Evolutionary conservation across 192 early-diverging fungal genomes (phyloP), one percentile per base, ranked within the genome.

Genomic region (Backusella psychrophila): DNA sequence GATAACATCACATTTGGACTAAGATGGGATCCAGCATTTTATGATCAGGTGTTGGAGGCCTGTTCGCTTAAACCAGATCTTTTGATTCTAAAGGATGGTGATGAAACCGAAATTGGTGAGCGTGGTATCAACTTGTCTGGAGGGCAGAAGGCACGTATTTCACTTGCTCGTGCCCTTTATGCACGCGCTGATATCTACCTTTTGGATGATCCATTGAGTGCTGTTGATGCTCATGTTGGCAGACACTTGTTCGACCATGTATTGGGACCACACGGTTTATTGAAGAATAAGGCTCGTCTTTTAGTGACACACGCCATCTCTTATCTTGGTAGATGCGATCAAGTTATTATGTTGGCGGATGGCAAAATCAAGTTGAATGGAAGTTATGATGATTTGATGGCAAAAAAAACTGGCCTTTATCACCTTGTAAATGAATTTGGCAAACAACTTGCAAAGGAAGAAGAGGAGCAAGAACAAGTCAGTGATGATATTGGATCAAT

Each of bases 1-100:
- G 95, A 98, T 66, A 99, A 99, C 80, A 94, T 99, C 80, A 67
- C 93, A 23, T 97, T 98, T 89, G 97, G 96, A 4, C 83, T 87
- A 36, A 84, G 85, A 1, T 96, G 84, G 79, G 91, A 96, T 34
- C 81, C 85, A 15, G 80, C 83, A 6, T 94, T 92, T 66, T 98
- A 97, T 76, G 89, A 93, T n/a, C 46, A 70, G 3, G 76, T 82
- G 11, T 42, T 99, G 71, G 85, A 88, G 29, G 94, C 93, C 19
- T 99, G 98, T 82, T 91, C 93, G 8, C 85, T 99, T 42, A 87
- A 84, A 31, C 86, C 86, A 14, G 98, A 99, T 86, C 83, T 99
- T 35, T 90, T 90, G 15, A 94, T 96, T 17, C 81, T 98, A 52
- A 83, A 92, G 6, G 91, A 88, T 15, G 96, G 96, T 8, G 98